Conservation (phyloP, 106 monocot genomes). For the Dioscorea dumetorum region DNA sequence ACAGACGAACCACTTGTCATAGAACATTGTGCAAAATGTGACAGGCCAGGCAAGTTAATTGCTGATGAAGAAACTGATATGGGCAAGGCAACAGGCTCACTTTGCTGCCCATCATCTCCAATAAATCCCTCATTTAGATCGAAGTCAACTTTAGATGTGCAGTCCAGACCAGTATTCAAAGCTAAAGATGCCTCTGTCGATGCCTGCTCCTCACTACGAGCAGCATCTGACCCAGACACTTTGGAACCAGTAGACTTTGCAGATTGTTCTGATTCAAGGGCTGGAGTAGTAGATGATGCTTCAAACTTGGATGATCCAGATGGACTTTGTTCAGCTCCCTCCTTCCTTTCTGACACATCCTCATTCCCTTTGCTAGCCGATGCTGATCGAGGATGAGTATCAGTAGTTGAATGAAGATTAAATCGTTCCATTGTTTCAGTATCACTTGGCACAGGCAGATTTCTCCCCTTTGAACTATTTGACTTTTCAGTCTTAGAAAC, state of each 20-base stretch:
- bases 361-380: background rate
- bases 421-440: conserved; percentile 3
- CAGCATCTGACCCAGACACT: conserved; percentile 3
- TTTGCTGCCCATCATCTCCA: conserved; percentile 35
- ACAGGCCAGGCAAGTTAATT: conserved; percentile 13
- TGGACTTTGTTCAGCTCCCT: background rate
- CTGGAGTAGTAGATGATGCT: background rate
- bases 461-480: conserved; percentile 5
- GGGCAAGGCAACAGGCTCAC: conserved; percentile 15
- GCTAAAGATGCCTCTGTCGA: conserved; percentile 8
- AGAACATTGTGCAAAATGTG: conserved; percentile 17
- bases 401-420: conserved; percentile 3
- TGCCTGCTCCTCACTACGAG: conserved; percentile 15
- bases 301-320: background rate
- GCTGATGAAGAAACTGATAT: conserved; percentile 14
- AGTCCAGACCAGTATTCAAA: conserved; percentile 3
- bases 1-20: conserved; percentile 15
- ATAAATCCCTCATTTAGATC: conserved; percentile 69
- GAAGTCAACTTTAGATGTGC: conserved; percentile 32
- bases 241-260: conserved; percentile 6
- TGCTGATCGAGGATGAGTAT: background rate
- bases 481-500: conserved; percentile 7
- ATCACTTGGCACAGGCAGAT: conserved; percentile 3
- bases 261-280: conserved; percentile 5
- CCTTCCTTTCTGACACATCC: conserved; percentile 14